Evolutionary conservation across 306 rosid species (phyloP).

Genomic region (Dalbergia oliveri): DNA sequence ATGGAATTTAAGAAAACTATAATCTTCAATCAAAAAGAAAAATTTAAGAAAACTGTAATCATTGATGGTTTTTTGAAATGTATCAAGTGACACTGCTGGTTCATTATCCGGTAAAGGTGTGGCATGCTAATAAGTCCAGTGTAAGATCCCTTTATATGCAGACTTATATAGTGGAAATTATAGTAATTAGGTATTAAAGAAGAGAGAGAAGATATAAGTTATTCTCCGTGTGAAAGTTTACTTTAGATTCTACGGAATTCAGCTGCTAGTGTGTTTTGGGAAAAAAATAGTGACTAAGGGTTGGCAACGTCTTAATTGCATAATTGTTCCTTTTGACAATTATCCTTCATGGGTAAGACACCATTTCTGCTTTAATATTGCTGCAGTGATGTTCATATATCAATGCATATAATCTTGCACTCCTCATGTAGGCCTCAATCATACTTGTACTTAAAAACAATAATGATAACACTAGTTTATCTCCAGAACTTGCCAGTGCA

Average conservation of each 20-base stretch:
- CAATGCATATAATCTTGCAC: neutral
- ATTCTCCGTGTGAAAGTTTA: constrained; percentile 11
- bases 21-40: neutral
- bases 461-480: constrained; percentile 20
- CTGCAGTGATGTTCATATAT: constrained; percentile 16
- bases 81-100: neutral
- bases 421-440: neutral
- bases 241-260: constrained; percentile 25
- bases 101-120: constrained; percentile 1
- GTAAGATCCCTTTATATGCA: constrained; percentile 33
- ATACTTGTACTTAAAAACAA: neutral
- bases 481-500: neutral
- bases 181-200: constrained; percentile 30
- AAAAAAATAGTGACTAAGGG: constrained; percentile 11
- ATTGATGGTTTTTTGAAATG: constrained; percentile 11
- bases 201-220: constrained; percentile 5
- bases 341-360: constrained; percentile 14
- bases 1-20: constrained; percentile 12
- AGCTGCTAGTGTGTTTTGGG: constrained; percentile 17
- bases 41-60: neutral
- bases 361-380: neutral
- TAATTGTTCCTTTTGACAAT: constrained; percentile 3
- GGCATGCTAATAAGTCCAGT: constrained; percentile 16
- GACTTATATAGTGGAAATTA: constrained; percentile 6
- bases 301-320: constrained; percentile 9